Evolutionary conservation across 805 yeast genomes (phyloP).

Genomic region (Tetrapisispora nanseiensis): DNA sequence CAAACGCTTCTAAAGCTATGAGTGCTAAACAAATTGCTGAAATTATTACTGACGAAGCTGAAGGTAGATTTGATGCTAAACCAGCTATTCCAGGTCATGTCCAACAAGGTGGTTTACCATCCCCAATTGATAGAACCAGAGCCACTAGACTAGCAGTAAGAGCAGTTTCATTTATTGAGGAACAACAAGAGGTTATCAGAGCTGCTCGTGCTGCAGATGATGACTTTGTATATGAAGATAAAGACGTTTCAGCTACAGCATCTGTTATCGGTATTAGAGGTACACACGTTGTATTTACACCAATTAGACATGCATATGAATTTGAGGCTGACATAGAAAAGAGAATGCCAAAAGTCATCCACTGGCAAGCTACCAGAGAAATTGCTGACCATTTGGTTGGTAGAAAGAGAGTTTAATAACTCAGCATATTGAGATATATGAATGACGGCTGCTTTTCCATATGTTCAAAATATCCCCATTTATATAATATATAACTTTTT

Average conservation of each 20-base stretch:
- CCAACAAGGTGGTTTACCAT: slow-evolving; percentile 74
- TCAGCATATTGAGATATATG: not conserved
- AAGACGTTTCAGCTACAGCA: slow-evolving; percentile 44
- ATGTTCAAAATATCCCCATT: not conserved
- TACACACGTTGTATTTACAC: slow-evolving; percentile 63
- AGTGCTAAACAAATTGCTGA: slow-evolving; percentile 62
- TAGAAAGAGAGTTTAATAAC: slow-evolving; percentile 34
- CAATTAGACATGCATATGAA: slow-evolving; percentile 71
- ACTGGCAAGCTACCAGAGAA: slow-evolving; percentile 70
- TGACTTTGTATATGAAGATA: slow-evolving; percentile 24
- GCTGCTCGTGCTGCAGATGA: slow-evolving; percentile 27
- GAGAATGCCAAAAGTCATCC: slow-evolving; percentile 83
- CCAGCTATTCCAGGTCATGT: slow-evolving; percentile 83
- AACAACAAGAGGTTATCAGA: slow-evolving; percentile 19
- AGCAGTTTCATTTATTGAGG: slow-evolving; percentile 61
- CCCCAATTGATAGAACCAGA: slow-evolving; percentile 66
- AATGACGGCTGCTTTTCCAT: not conserved
- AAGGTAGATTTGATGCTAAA: slow-evolving; percentile 62
- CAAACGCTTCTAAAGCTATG: slow-evolving; percentile 61
- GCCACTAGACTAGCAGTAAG: slow-evolving; percentile 64
- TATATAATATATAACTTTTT: slow-evolving; percentile 2
- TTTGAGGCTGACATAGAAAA: slow-evolving; percentile 69
- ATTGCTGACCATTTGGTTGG: slow-evolving; percentile 82
- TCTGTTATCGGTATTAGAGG: slow-evolving; percentile 77
- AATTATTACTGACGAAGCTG: slow-evolving; percentile 50